These are phyloP conservation scores for Ganoderma sinense DNA, from an alignment of 1,284 basidiomycete genomes.

Conservation along the genomic window DNA sequence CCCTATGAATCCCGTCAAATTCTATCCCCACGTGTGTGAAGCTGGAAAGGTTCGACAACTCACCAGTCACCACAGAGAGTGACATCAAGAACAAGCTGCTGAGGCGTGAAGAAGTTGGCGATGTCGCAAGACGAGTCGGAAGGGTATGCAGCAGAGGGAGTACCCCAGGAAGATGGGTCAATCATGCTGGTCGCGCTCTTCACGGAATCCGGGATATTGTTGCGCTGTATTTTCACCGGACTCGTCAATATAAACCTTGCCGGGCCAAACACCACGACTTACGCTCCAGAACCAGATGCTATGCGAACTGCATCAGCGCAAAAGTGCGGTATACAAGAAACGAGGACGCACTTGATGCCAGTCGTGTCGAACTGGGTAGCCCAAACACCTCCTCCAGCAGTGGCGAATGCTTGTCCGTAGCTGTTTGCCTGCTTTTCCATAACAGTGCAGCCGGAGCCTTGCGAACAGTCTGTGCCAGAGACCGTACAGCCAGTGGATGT, in stretches of 20 bases:
- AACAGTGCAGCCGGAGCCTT: constrained; percentile 60
- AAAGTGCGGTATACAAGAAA: constrained; percentile 9
- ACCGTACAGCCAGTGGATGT: constrained; percentile 46
- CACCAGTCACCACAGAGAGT: constrained; percentile 64
- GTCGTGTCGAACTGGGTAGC: constrained; percentile 68
- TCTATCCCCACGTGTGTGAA: not conserved
- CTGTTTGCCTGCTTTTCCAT: constrained; percentile 56
- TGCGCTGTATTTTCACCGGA: constrained; percentile 42
- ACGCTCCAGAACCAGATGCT: constrained; percentile 77
- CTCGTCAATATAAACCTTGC: not conserved
- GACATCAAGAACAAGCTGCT: constrained; percentile 63
- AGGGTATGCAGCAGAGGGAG: constrained; percentile 63
- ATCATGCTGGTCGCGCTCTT: constrained; percentile 43
- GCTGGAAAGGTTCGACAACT: constrained; percentile 17
- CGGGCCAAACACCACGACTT: constrained; percentile 29
- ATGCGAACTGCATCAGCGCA: constrained; percentile 9
- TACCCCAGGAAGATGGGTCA: constrained; percentile 62
- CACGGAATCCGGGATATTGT: constrained; percentile 42
- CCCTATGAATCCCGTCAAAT: constrained; percentile 41
- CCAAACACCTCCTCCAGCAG: constrained; percentile 70
- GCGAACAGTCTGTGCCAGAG: constrained; percentile 49
- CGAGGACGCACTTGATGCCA: constrained; percentile 41
- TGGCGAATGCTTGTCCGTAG: constrained; percentile 60
- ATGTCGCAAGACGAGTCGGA: constrained; percentile 52
- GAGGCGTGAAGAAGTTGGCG: constrained; percentile 57